Evolutionary conservation across 1,284 basidiomycete species (phyloP).

Genomic region (Ustilago crameri): DNA sequence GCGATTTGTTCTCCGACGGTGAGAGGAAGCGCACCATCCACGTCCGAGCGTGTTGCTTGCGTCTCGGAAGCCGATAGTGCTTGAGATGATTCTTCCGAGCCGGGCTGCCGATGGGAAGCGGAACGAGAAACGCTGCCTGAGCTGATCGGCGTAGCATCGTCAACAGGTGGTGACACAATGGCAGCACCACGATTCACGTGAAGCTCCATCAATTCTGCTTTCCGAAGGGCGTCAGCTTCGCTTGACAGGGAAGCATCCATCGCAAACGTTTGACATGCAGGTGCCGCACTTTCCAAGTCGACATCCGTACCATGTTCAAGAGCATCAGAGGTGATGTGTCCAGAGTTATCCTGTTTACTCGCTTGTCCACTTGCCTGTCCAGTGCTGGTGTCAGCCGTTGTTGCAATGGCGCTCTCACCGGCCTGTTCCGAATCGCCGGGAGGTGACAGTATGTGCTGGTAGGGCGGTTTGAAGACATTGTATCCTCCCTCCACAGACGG

Average conservation of each 20-base stretch:
- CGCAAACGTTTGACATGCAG: constrained; percentile 28
- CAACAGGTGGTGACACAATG: neutral
- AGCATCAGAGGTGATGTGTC: too few relatives aligned
- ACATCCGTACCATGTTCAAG: neutral
- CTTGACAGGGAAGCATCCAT: constrained; percentile 33
- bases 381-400: neutral
- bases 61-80: constrained; percentile 25
- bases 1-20: neutral
- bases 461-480: constrained; percentile 62
- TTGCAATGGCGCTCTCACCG: constrained; percentile 3
- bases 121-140: constrained; percentile 32
- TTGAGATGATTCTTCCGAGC: constrained; percentile 23
- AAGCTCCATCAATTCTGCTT: constrained; percentile 28
- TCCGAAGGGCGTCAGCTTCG: constrained; percentile 39
- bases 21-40: neutral
- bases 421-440: constrained; percentile 7
- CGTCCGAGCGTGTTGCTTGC: constrained; percentile 20
- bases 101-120: constrained; percentile 28
- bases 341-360: neutral
- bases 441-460: constrained; percentile 39
- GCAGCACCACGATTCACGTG: neutral
- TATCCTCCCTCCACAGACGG: constrained; percentile 62
- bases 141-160: constrained; percentile 21
- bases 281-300: constrained; percentile 9
- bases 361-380: neutral